These are phyloP conservation scores for Leishmania lainsoni DNA, from an alignment of 208 protist species.

Conservation along the genomic window DNA sequence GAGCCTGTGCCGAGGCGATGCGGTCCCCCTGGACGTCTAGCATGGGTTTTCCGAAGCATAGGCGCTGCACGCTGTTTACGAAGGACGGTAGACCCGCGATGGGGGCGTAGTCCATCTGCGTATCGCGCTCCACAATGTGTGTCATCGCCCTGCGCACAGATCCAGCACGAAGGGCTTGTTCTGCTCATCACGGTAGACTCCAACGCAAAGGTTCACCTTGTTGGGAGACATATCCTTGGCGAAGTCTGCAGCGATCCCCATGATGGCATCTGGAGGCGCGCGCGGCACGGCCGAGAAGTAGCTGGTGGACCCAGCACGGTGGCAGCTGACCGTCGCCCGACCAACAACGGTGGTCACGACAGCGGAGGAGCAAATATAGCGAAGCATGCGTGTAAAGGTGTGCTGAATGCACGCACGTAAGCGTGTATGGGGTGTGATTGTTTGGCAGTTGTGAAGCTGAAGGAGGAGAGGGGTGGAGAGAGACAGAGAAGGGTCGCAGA, in stretches of 20 bases:
- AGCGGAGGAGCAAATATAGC: slow-evolving; percentile 2
- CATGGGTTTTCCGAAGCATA: slow-evolving; percentile 91
- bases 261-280: slow-evolving; percentile 35
- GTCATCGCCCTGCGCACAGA: slow-evolving; percentile 82
- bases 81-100: slow-evolving; percentile 93
- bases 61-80: slow-evolving; percentile 51
- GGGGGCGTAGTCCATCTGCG: slow-evolving; percentile 94
- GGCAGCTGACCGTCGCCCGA: slow-evolving; percentile 2
- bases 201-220: slow-evolving; percentile 97
- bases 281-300: slow-evolving; percentile 29
- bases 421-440: background rate
- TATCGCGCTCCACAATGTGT: slow-evolving; percentile 31
- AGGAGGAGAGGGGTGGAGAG: background rate
- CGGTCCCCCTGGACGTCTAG: slow-evolving; percentile 30
- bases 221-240: slow-evolving; percentile 69
- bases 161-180: slow-evolving; percentile 93
- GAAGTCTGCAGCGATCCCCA: slow-evolving; percentile 68
- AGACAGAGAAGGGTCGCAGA: background rate
- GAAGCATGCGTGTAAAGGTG: slow-evolving; percentile 13
- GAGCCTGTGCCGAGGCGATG: slow-evolving; percentile 79
- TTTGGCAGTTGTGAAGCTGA: too few relatives aligned
- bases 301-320: slow-evolving; percentile 18
- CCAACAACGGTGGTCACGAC: background rate
- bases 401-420: too few relatives aligned
- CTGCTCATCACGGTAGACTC: slow-evolving; percentile 96